Base-by-base conservation (phyloP, 306 rosid genomes). In the Prunus davidiana region DNA sequence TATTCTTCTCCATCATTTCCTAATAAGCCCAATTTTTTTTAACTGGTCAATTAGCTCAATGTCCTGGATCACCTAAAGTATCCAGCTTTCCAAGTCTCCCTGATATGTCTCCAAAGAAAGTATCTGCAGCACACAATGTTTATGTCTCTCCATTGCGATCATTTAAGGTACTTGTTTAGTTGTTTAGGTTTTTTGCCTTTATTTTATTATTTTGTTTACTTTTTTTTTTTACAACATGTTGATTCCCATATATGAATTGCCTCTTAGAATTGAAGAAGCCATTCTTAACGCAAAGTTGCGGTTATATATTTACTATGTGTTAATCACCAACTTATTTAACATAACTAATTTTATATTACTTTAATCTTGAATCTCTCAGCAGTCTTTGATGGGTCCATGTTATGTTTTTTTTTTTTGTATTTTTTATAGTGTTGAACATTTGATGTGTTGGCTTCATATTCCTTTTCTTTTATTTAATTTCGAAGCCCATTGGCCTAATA, bases 61-160 rank as follows among this genome's bases (percentile, higher is more conserved):
- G n/a, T n/a, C n/a, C n/a, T n/a, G n/a, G n/a, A n/a, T n/a, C n/a
- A n/a, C n/a, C n/a, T n/a, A n/a, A n/a, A n/a, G n/a, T n/a, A n/a
- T n/a, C n/a, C n/a, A n/a, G n/a, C n/a, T n/a, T n/a, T n/a, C n/a
- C n/a, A 55, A 91, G 88, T 80, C 96, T 96, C 73, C 99, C 99
- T 19, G 99, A 96, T 82, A 96, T 96, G 99, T 96, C 99, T 7
- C 99, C 99, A 3, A 96, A 96, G 85, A 96, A 96, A 82, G 98
- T 96, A 32, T 96, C 99, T 67, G 93, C 99, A 15, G 73, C 90
- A 32, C 99, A 89, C 82, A 96, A 96, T 70, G 99, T 96, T 12
- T 96, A 96, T 12, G 99, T 96, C 57, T 96, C 99, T 69, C 99
- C 99, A 38, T 83, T 96, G 84, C 86, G 99, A 70, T 88, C 98